Base-by-base conservation (phyloP, 2,329 filamentous ascomycete species). In the Cytospora piceicola region DNA sequence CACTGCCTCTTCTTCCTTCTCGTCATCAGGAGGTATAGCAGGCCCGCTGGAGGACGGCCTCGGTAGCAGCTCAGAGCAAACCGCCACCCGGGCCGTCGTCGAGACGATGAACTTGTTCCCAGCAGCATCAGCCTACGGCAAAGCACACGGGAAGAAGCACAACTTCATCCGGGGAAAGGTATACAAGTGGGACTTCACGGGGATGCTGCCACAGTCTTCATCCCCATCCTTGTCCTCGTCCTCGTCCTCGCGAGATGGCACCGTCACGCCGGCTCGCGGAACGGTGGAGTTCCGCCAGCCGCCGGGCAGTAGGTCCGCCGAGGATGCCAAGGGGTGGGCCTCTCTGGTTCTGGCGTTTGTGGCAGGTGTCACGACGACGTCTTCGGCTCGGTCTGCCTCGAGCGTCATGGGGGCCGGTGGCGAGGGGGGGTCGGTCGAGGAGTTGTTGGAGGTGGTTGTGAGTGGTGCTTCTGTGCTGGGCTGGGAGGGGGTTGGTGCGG, bases 181-280 rank as follows among this genome's bases (percentile, higher is more conserved):
- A 34, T 79, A 77, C 70, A 79, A 78, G 72, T 79, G 77, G 77
- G 74, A 79, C 58, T 75, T 79, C 60, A 70, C 73, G 0, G 72
- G 73, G 1, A 71, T 78, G 52, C 49, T 75, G 39, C 42, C 67
- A 11, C 54, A 61, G 8, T n/a, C 54, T 3, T 17, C 6, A 8
- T 56, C 60, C 36, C 9, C 36, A 4, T 30, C 60, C 52, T 42
- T 9, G 1, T 49, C 46, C 2, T 24, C 42, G 4, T 30, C 60
- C 52, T 42, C n/a, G 1, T 49, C 46, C 2, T 24, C 42, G 4
- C 67, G 1, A 59, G 53, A 53, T 15, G 42, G n/a, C 11, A 20
- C 12, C 32, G n/a, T 20, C 4, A 32, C n/a, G 34, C 20, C 57
- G 1, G 67, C 69, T 6, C 66, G 70, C n/a, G 75, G 74, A 7